phyloP scores from a whole-genome alignment of 345 rosid genomes.

The Eucalyptus polyanthemos region DNA sequence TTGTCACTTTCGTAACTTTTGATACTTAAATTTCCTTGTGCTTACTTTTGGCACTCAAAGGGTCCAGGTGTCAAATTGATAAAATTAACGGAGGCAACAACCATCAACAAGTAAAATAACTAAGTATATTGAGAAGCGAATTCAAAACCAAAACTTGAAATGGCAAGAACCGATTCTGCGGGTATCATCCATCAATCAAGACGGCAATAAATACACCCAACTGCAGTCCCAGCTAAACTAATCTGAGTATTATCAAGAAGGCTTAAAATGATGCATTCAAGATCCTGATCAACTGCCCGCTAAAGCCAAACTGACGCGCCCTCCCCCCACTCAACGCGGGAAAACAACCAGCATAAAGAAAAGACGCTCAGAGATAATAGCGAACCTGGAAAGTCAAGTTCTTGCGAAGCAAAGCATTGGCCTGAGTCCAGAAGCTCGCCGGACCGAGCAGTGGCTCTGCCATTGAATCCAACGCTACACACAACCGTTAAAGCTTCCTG shows the following conservation, averaged over 20 bases:
- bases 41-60: too few species aligned
- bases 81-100: background rate
- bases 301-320: background rate
- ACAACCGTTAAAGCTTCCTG: background rate
- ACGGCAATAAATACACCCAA: background rate
- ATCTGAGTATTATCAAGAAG: background rate
- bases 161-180: background rate
- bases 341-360: background rate
- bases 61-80: background rate
- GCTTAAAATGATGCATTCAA: background rate
- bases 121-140: background rate
- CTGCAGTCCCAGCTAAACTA: background rate
- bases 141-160: background rate
- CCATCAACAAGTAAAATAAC: background rate
- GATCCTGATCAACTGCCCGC: background rate
- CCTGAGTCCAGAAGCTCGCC: constrained; percentile 56
- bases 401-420: constrained; percentile 77
- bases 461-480: constrained; percentile 5
- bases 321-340: background rate
- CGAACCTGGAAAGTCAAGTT: constrained; percentile 80
- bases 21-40: too few species aligned
- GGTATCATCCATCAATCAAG: background rate
- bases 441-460: constrained; percentile 19
- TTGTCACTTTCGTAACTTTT: too few species aligned
- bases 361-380: background rate